Evolutionary conservation across 179 eudicot species (phyloP), one percentile per base, ranked within the genome.

Genomic region (Silene vulgaris): DNA sequence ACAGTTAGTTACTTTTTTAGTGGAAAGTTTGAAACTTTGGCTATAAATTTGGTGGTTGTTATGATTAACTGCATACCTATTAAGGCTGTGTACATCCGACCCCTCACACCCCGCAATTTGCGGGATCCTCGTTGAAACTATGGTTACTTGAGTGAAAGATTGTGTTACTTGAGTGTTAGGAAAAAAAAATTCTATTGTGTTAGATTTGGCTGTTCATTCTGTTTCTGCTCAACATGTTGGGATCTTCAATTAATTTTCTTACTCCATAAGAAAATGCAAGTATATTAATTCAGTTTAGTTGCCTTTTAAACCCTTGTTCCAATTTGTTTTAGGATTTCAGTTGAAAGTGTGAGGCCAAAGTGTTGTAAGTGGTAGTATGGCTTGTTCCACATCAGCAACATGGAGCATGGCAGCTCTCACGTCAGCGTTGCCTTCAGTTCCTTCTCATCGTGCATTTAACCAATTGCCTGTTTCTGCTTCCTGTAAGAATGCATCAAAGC

Each of bases 321-420:
- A 69, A n/a, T 48, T 20, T 69, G 8, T 60, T 62, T 17, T 5
- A 0, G 3, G 12, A 21, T 35, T 56, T 26, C 16, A 72, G 21
- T 16, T 40, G 45, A 40, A 6, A 7, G 9, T 6, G 45, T 40
- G 3, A 16, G 20, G 17, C 29, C 23, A 28, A 20, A 32, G n/a
- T 69, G 20, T 28, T 63, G 52, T 20, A 13, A 32, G 21, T 32
- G 48, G 45, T 30, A 35, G 8, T 23, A 81, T 77, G 81, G 71
- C 83, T 71, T 84, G 79, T 63, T 77, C 82, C 20, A 77, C 89
- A 3, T 82, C 82, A 50, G 69, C 89, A 5, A 84, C 95, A 63
- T 89, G 90, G 92, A 89, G 80, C 75, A 88, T 91, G 91, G 84
- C 97, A 20, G 80, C 90, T 67, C 89, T 93, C 3, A 77, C 85